Evolutionary conservation across 306 rosid genomes (phyloP).

Genomic region (Prunus campanulata): DNA sequence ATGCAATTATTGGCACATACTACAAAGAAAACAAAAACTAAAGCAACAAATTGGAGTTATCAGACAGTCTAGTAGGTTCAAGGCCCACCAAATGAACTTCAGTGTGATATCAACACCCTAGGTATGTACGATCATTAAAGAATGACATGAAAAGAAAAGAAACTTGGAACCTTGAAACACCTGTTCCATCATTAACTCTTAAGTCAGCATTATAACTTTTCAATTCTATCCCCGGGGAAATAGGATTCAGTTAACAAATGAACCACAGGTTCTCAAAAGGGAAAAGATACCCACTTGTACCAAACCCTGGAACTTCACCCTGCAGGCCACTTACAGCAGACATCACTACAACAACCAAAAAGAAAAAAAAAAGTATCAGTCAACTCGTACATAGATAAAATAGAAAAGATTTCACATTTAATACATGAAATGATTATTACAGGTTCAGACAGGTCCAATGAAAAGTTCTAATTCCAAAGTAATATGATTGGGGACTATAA

Average conservation of each 20-base stretch:
- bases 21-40: background rate
- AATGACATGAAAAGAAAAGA: background rate
- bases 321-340: conserved; percentile 92
- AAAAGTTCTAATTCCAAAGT: background rate
- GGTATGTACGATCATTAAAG: background rate
- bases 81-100: background rate
- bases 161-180: background rate
- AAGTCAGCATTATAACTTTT: background rate
- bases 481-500: background rate
- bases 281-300: conserved; percentile 60
- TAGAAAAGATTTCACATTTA: too few relatives aligned
- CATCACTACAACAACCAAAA: conserved; percentile 61
- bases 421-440: conserved; percentile 8
- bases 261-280: conserved; percentile 9
- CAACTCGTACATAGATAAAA: background rate
- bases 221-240: background rate
- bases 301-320: conserved; percentile 62
- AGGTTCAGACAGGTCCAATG: background rate
- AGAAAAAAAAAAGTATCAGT: conserved; percentile 12
- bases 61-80: background rate
- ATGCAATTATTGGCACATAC: background rate
- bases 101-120: background rate
- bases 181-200: background rate
- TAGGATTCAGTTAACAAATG: background rate
- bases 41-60: background rate